These are phyloP conservation scores for Solanum chiquidenum DNA, from an alignment of 257 asterid species.

Conservation along the genomic window DNA sequence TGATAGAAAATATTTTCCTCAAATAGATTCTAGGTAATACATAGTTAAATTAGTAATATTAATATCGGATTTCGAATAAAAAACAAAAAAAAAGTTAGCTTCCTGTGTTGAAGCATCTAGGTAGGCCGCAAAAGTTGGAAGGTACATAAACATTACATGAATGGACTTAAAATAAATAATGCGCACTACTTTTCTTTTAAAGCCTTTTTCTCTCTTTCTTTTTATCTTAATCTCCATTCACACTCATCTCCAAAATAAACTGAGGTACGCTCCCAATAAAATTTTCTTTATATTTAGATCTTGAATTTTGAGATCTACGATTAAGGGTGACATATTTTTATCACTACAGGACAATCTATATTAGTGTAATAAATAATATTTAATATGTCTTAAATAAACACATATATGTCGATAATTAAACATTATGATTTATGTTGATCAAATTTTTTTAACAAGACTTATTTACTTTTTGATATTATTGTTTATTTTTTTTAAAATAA, in stretches of 20 bases:
- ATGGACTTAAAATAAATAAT: background rate
- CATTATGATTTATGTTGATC: too few relatives aligned
- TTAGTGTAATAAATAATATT: background rate
- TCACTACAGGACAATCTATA: too few relatives aligned
- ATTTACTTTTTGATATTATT: too few relatives aligned
- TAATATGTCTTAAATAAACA: background rate
- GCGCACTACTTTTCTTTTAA: background rate
- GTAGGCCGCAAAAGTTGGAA: background rate
- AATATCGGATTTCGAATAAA: background rate
- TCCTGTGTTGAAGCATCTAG: background rate
- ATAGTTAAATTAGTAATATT: background rate
- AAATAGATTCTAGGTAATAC: rapidly evolving
- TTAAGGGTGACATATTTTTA: background rate
- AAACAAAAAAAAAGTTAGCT: background rate
- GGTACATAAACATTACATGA: background rate
- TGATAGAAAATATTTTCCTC: rapidly evolving
- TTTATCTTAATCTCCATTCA: background rate
- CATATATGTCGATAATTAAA: background rate
- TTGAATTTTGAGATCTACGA: too few relatives aligned
- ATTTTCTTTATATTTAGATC: rapidly evolving
- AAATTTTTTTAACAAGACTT: rapidly evolving
- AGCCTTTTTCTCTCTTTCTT: background rate
- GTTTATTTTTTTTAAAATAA: too few relatives aligned
- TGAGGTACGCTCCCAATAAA: background rate
- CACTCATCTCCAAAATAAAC: background rate